Conservation (phyloP, 306 rosid genomes). For the Cucumis sativus region DNA sequence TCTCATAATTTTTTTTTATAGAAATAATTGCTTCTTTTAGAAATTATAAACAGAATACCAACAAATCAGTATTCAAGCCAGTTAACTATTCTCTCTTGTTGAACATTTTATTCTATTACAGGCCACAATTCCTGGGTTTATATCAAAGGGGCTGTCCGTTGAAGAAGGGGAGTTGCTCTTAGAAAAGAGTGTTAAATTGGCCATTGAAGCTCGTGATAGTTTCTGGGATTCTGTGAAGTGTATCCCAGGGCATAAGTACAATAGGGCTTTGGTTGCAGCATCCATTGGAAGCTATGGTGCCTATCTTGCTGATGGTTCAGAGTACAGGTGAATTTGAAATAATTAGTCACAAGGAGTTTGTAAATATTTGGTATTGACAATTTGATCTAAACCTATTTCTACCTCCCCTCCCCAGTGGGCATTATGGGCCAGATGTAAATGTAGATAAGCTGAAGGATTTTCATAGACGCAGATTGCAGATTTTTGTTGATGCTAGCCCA, state of each 20-base stretch:
- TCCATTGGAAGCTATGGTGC: constrained; percentile 95
- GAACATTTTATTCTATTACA: constrained; percentile 6
- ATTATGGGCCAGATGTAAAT: constrained; percentile 46
- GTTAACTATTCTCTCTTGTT: not conserved
- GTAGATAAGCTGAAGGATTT: constrained; percentile 74
- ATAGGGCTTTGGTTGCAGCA: constrained; percentile 72
- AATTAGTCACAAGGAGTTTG: not conserved
- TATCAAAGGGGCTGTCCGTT: constrained; percentile 51
- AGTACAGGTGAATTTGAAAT: constrained; percentile 43
- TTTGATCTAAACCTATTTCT: not conserved
- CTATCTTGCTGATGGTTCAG: constrained; percentile 95
- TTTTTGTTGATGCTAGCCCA: constrained; percentile 64
- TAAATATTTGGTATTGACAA: not conserved
- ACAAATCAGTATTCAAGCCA: not conserved
- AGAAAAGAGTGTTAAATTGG: constrained; percentile 58
- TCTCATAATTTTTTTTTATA: not conserved
- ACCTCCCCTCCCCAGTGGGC: constrained; percentile 33
- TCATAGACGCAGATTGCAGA: constrained; percentile 75
- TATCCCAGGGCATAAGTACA: constrained; percentile 31
- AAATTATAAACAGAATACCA: not conserved
- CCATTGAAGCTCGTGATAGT: constrained; percentile 70
- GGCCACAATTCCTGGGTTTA: constrained; percentile 76
- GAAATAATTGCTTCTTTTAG: not conserved
- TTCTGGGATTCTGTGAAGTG: constrained; percentile 43
- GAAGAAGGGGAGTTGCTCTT: constrained; percentile 59